phyloP scores from a whole-genome alignment of 2,329 filamentous ascomycete genomes.

The Aspergillus eucalypticola region DNA sequence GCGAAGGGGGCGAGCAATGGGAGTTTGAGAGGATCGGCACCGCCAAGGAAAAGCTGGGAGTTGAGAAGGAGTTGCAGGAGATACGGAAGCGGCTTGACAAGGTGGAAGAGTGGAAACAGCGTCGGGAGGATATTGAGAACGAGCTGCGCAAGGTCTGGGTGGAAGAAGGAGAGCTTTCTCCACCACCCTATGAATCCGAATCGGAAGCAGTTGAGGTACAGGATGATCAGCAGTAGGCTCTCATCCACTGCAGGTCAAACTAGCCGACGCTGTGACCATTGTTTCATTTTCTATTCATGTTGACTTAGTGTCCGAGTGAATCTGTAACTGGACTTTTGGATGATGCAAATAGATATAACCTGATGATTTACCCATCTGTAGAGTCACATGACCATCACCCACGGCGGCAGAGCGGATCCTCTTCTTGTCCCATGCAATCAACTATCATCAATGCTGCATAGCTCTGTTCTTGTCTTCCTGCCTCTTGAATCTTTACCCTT shows the following conservation, averaged over 20 bases:
- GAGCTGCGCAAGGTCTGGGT: slow-evolving; percentile 71
- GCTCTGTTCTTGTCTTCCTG: neutral
- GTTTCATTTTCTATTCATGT: neutral
- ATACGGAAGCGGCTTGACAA: slow-evolving; percentile 75
- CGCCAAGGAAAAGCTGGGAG: slow-evolving; percentile 85
- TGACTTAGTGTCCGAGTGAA: neutral
- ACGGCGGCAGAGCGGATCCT: neutral
- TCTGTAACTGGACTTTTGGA: too few species aligned
- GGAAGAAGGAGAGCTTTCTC: slow-evolving; percentile 43
- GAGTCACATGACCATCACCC: slow-evolving; percentile 10
- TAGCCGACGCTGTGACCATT: neutral
- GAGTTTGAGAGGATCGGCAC: slow-evolving; percentile 92
- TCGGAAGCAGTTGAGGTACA: slow-evolving; percentile 13
- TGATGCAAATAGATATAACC: neutral
- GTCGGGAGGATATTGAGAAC: slow-evolving; percentile 76
- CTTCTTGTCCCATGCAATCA: neutral
- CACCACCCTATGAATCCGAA: slow-evolving; percentile 37
- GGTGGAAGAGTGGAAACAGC: slow-evolving; percentile 79
- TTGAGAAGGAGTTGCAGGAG: slow-evolving; percentile 87
- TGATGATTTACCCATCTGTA: neutral
- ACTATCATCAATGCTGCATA: too few species aligned
- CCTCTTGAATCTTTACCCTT: neutral
- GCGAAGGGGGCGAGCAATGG: slow-evolving; percentile 82
- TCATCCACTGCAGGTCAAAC: neutral
- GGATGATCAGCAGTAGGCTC: neutral